phyloP scores from a whole-genome alignment of 2,329 filamentous ascomycete species.

The Berkeleyomyces rouxiae region DNA sequence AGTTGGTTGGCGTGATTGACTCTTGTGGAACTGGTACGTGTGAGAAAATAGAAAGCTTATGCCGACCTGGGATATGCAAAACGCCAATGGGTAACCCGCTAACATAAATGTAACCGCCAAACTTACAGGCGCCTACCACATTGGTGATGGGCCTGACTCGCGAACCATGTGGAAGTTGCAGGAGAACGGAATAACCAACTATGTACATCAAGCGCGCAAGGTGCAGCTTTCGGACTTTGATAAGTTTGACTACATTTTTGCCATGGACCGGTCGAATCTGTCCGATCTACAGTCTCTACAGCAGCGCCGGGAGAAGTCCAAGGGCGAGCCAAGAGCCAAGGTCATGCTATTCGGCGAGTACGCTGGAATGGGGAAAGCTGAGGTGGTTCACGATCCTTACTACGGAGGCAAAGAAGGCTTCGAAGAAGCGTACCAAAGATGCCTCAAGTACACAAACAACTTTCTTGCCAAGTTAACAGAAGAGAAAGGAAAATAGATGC shows the following conservation, averaged over 20 bases:
- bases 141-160: conserved; percentile 57
- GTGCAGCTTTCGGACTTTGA: conserved; percentile 48
- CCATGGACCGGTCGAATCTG: conserved; percentile 80
- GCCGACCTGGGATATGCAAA: conserved; percentile 45
- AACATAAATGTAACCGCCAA: conserved; percentile 1
- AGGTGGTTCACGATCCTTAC: conserved; percentile 78
- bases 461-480: conserved; percentile 45
- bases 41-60: conserved; percentile 27
- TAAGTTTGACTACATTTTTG: conserved; percentile 81
- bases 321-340: conserved; percentile 27
- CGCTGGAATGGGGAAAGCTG: conserved; percentile 48
- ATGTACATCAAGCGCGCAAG: conserved; percentile 61
- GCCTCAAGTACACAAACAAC: conserved; percentile 55
- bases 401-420: conserved; percentile 78
- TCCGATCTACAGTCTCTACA: conserved; percentile 48
- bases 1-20: conserved; percentile 52
- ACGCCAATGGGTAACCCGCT: conserved; percentile 75
- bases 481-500: conserved; percentile 15
- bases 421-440: conserved; percentile 72
- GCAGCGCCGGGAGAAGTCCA: conserved; percentile 37
- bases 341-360: conserved; percentile 75
- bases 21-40: conserved; percentile 62
- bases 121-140: conserved; percentile 57
- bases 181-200: conserved; percentile 58
- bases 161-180: conserved; percentile 62